phyloP scores from a whole-genome alignment of 805 yeast species.

The Millerago galiae region DNA sequence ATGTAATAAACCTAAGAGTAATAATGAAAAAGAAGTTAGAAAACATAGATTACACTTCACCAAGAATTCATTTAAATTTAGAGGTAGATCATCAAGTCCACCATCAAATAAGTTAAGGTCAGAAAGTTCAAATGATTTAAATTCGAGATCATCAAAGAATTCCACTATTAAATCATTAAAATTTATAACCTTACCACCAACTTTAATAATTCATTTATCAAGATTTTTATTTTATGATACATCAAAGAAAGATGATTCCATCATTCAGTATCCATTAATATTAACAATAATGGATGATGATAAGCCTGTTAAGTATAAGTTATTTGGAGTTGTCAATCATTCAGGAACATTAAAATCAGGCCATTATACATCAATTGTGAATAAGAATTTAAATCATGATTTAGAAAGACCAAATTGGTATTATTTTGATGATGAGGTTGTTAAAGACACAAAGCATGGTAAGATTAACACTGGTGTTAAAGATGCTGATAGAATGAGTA shows the following conservation, averaged over 20 bases:
- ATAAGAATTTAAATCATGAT: slow-evolving; percentile 29
- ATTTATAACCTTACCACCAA: slow-evolving; percentile 74
- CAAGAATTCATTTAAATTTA: slow-evolving; percentile 16
- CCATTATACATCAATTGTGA: slow-evolving; percentile 64
- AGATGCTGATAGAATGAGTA: slow-evolving; percentile 31
- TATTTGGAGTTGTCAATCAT: slow-evolving; percentile 65
- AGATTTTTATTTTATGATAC: slow-evolving; percentile 57
- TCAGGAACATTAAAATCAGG: slow-evolving; percentile 66
- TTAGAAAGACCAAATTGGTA: slow-evolving; percentile 51
- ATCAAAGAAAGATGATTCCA: slow-evolving; percentile 45
- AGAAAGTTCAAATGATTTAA: slow-evolving; percentile 6
- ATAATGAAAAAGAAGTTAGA: slow-evolving; percentile 10
- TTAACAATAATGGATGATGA: slow-evolving; percentile 40
- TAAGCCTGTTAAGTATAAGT: slow-evolving; percentile 36
- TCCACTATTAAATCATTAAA: slow-evolving; percentile 64
- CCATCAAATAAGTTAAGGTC: slow-evolving; percentile 11
- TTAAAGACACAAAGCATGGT: slow-evolving; percentile 43
- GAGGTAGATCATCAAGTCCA: slow-evolving; percentile 25
- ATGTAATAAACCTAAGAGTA: slow-evolving; percentile 31
- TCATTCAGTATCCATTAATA: slow-evolving; percentile 49
- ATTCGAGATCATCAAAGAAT: slow-evolving; percentile 11
- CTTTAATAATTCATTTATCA: slow-evolving; percentile 78
- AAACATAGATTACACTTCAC: slow-evolving; percentile 19
- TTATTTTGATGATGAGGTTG: slow-evolving; percentile 66
- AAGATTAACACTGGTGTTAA: not conserved